Base-by-base conservation (phyloP, 208 protist genomes). In the Kentomonas sorsogonicus region DNA sequence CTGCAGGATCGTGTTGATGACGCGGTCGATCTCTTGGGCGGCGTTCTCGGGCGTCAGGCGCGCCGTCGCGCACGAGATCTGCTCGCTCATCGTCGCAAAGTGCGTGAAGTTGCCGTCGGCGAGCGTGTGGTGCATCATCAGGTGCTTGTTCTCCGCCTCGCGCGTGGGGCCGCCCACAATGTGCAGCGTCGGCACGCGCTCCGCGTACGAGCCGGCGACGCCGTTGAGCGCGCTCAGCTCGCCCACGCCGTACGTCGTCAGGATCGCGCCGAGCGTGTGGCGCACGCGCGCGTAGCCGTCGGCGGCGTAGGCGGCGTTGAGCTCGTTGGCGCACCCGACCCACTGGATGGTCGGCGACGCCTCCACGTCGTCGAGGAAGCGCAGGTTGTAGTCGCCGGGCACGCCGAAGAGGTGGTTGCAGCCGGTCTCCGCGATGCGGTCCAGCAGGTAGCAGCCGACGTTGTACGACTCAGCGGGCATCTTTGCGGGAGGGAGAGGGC, bases 181-280 rank as follows among this genome's bases (percentile, higher is more conserved):
- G 59, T 77, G 69, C 44, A 77, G 47, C 39, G 74, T 65, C 6
- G 69, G 69, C 54, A 57, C 61, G 60, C 38, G 13, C 56, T 81
- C 69, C 11, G 69, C 62, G 31, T 48, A 61, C 26, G 63, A 6
- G 20, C 66, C 69, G 43, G 58, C 69, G 33, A 81, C 60, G 53
- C 60, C 70, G 67, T 81, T 77, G 33, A 81, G 26, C 6, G 63
- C 68, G 62, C 68, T 72, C 38, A 79, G 73, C 73, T 79, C 67
- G 39, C 73, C 73, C 30, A 74, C 68, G 47, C 73, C 67, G 65
- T 79, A 79, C 60, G 73, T 75, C 54, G 73, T 79, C 48, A 79
- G 52, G 31, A 79, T 31, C 9, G 65, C 73, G 16, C 63, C 73
- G 60, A 79, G 61, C n/a, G n/a, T n/a, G 64, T 63, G 57, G 69